Percentiles rank a stretch among this genome's conserved stretches.
These are phyloP conservation scores for Urostyla sp. DNA, from an alignment of 73 alveolate species.

Conservation along the genomic window DNA sequence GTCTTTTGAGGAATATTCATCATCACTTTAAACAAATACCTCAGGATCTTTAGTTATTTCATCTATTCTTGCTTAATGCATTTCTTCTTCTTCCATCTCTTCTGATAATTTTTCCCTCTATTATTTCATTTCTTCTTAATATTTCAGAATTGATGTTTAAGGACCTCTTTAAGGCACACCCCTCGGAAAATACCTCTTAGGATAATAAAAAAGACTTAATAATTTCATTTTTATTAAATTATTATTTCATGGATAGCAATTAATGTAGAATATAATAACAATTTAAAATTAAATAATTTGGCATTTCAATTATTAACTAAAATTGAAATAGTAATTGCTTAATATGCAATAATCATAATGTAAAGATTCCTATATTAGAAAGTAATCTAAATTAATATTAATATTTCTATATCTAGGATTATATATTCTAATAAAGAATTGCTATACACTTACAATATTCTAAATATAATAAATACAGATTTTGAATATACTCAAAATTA, in stretches of 20 bases:
- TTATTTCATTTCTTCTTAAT: not conserved
- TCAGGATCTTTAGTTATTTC: constrained; percentile 11
- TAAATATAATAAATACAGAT: too few species aligned
- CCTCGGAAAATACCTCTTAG: constrained; percentile 21
- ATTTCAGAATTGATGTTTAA: not conserved
- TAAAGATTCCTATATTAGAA: too few species aligned
- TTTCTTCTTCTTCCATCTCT: constrained; percentile 18
- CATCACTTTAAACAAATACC: not conserved
- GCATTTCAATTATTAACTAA: not conserved
- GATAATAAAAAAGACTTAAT: not conserved
- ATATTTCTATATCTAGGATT: too few species aligned
- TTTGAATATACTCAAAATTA: too few species aligned
- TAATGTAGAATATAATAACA: too few species aligned
- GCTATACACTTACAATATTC: too few species aligned
- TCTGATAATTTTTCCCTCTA: not conserved
- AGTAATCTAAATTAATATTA: too few species aligned
- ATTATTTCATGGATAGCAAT: too few species aligned
- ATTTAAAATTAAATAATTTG: too few species aligned
- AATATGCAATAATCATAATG: too few species aligned
- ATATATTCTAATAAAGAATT: too few species aligned
- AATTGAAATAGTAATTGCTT: too few species aligned
- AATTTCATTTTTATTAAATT: not conserved
- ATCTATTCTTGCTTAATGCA: not conserved
- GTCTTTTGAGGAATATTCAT: not conserved
- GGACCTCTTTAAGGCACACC: not conserved